Base-by-base conservation (phyloP, 1,284 basidiomycete genomes). In the Phellinidium pouzarii region DNA sequence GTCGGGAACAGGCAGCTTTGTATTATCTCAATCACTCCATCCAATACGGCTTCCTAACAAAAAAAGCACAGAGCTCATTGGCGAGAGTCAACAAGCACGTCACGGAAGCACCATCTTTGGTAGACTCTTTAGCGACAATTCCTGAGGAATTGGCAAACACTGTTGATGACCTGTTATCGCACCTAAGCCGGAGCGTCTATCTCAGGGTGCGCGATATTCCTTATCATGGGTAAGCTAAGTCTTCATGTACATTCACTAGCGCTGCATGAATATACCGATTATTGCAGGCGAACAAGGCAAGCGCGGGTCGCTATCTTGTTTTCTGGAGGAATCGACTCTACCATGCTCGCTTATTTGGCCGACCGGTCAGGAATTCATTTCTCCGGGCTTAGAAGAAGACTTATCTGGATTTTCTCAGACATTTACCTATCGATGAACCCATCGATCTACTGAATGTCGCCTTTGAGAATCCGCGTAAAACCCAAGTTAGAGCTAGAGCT, bases 391-490 rank as follows among this genome's bases (percentile, higher is more conserved):
- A 34, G 9, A 34, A 7, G 9, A n/a, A 34, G 14, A 8, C 31
- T 34, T 14, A 34, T 34, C 31, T 40, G 25, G n/a, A 14, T 11
- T 47, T 53, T 17, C 25, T 31, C 57, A 91, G 89, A 50, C 80
- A 87, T 61, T 63, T 92, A 23, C 83, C 89, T 2, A 52, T 68
- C 4, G 73, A 76, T 36, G 89, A 93, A 64, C 85, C 92, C 0
- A 94, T 99, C 51, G 95, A 99, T 62, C 71, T 99, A 0, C 71
- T 99, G 20, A 99, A 98, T 62, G 94, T 99, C 3, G 92, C 91
- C 0, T 99, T 99, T 60, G 91, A 96, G 64, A 96, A 96, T 62
- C 91, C 92, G 8, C 79, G 90, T 3, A 84, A 86, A 63, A 71
- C 80, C 22, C 71, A 70, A 44, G 62, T 73, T 59, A 58, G 67